A percentile compares a stretch with the other conserved stretches of the same genome.
These are phyloP conservation scores for Narthecium ossifragum DNA, from an alignment of 106 monocot genomes.

Conservation along the genomic window DNA sequence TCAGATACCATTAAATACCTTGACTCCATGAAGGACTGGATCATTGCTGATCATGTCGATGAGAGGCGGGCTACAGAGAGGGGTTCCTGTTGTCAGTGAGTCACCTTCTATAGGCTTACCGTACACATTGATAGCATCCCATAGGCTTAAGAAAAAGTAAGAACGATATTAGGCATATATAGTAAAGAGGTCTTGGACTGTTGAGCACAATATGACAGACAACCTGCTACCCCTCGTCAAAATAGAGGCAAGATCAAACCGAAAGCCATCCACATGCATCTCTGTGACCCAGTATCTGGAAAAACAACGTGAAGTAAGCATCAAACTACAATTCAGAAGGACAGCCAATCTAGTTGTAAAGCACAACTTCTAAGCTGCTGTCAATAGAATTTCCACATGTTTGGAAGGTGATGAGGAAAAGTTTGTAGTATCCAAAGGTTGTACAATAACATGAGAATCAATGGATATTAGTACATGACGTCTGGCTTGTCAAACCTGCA, in stretches of 20 bases:
- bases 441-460: too few species aligned
- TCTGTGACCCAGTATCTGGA: conserved; percentile 87
- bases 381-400: too few species aligned
- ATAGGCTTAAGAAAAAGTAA: conserved; percentile 36
- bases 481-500: too few species aligned
- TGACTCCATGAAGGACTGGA: conserved; percentile 62
- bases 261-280: conserved; percentile 95
- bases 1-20: conserved; percentile 38
- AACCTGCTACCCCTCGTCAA: conserved; percentile 86
- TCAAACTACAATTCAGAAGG: neutral
- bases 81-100: conserved; percentile 52
- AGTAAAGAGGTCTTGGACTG: neutral
- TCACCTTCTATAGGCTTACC: conserved; percentile 63
- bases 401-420: too few species aligned
- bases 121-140: conserved; percentile 78
- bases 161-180: conserved; percentile 4
- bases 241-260: conserved; percentile 93
- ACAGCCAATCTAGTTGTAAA: neutral
- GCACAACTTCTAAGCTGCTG: neutral
- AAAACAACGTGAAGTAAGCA: neutral
- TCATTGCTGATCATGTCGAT: conserved; percentile 90
- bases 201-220: neutral
- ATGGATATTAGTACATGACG: too few species aligned
- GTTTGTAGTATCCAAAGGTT: too few species aligned
- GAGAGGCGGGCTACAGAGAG: conserved; percentile 59